These are phyloP conservation scores for Malassezia vespertilionis DNA, from an alignment of 1,284 basidiomycete genomes.

Conservation along the genomic window DNA sequence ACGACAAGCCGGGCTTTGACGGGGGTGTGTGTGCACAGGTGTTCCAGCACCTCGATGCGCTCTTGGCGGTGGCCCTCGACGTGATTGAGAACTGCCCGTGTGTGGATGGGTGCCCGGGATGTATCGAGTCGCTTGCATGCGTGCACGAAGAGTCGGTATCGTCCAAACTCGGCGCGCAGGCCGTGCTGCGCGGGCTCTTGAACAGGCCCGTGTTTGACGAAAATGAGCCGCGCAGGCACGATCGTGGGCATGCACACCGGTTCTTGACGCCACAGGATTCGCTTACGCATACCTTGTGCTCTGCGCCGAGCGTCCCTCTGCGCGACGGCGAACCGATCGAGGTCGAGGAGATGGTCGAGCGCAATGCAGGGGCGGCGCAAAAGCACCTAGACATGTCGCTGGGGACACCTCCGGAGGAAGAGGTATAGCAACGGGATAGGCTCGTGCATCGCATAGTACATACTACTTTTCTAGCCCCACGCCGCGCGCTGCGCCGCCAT, in stretches of 20 bases:
- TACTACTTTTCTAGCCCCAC: not conserved
- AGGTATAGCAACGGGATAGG: too few species aligned
- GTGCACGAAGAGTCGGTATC: slow-evolving; percentile 35
- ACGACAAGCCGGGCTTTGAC: slow-evolving; percentile 62
- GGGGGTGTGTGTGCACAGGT: slow-evolving; percentile 66
- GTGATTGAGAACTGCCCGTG: slow-evolving; percentile 62
- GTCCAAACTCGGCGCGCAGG: slow-evolving; percentile 38
- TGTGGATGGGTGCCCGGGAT: slow-evolving; percentile 61
- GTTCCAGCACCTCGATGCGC: slow-evolving; percentile 64
- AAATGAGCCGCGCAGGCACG: not conserved
- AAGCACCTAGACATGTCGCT: not conserved
- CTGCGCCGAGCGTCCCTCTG: slow-evolving; percentile 5
- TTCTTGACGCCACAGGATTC: not conserved
- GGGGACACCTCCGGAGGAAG: too few species aligned
- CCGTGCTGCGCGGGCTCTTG: slow-evolving; percentile 37
- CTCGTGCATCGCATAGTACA: too few species aligned
- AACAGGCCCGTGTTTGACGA: slow-evolving; percentile 4
- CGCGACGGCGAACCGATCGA: not conserved
- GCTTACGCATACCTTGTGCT: slow-evolving; percentile 12
- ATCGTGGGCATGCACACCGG: not conserved
- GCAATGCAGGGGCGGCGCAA: not conserved
- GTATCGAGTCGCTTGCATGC: slow-evolving; percentile 51
- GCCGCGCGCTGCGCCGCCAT: not conserved
- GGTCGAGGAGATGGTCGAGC: slow-evolving; percentile 10
- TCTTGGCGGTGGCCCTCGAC: slow-evolving; percentile 58